phyloP scores from a whole-genome alignment of 495 filamentous ascomycete species.

The Tuber microsphaerosporum region DNA sequence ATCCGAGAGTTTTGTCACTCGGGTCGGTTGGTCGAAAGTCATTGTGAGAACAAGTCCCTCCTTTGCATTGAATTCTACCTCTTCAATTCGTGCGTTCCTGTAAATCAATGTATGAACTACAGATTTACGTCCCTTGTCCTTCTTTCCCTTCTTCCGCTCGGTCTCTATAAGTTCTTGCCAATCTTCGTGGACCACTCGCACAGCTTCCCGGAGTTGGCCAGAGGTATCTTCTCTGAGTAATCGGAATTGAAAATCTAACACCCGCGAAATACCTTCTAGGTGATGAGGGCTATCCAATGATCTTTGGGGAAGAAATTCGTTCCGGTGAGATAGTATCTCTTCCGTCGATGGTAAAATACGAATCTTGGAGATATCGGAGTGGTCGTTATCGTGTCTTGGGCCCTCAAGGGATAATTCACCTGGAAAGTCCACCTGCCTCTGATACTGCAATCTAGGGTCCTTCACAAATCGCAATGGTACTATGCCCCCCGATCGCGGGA shows the following conservation, averaged over 20 bases:
- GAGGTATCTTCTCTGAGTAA: slow-evolving; percentile 61
- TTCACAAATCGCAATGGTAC: background rate
- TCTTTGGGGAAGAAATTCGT: slow-evolving; percentile 56
- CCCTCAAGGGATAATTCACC: slow-evolving; percentile 51
- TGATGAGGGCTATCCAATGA: slow-evolving; percentile 51
- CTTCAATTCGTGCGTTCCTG: slow-evolving; percentile 41
- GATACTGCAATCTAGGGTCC: slow-evolving; percentile 32
- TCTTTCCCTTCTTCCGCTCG: slow-evolving; percentile 17
- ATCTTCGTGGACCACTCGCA: slow-evolving; percentile 45
- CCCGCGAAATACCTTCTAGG: slow-evolving; percentile 51
- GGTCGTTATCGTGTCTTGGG: slow-evolving; percentile 62
- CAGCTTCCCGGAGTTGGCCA: slow-evolving; percentile 56
- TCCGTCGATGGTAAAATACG: slow-evolving; percentile 56
- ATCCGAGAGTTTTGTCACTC: slow-evolving; percentile 32
- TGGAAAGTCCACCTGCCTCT: slow-evolving; percentile 48
- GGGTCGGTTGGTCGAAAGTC: slow-evolving; percentile 52
- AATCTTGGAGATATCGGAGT: slow-evolving; percentile 54
- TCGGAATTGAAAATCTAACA: slow-evolving; percentile 65
- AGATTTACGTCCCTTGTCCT: background rate
- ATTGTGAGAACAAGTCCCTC: slow-evolving; percentile 53
- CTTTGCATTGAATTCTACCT: slow-evolving; percentile 46
- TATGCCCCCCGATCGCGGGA: slow-evolving; percentile 30
- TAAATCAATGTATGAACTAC: slow-evolving; percentile 42
- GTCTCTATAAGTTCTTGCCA: slow-evolving; percentile 32
- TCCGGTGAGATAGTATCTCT: slow-evolving; percentile 51